A percentile compares a stretch with the other conserved stretches of the same genome.
These are phyloP conservation scores for Talaromyces trachyspermus DNA, from an alignment of 495 filamentous ascomycete genomes.

Conservation along the genomic window DNA sequence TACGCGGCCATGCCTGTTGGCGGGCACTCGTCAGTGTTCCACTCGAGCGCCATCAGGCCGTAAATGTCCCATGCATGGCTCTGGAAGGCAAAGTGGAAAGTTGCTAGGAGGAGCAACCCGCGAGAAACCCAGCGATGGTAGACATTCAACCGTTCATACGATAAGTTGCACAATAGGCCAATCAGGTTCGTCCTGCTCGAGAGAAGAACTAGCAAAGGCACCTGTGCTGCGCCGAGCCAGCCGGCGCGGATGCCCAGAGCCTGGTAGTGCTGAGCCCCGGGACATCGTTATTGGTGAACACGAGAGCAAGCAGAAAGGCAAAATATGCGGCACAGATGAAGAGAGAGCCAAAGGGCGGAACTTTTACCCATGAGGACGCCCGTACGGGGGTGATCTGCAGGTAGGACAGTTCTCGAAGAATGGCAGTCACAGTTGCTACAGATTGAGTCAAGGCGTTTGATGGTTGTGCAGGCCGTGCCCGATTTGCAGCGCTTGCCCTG, in stretches of 20 bases:
- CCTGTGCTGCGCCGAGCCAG: constrained; percentile 66
- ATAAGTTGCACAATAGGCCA: constrained; percentile 56
- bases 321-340: background rate
- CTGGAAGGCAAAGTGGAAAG: constrained; percentile 68
- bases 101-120: constrained; percentile 63
- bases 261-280: background rate
- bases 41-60: constrained; percentile 52
- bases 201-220: constrained; percentile 76
- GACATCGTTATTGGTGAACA: background rate
- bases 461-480: background rate
- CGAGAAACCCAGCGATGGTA: constrained; percentile 73
- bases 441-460: background rate
- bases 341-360: background rate
- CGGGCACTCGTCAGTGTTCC: constrained; percentile 55
- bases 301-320: background rate
- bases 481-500: background rate
- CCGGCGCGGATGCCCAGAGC: constrained; percentile 62
- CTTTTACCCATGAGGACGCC: background rate
- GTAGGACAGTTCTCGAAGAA: background rate
- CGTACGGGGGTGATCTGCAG: background rate
- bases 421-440: background rate
- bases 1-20: constrained; percentile 69
- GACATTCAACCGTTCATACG: constrained; percentile 74
- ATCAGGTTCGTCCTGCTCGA: constrained; percentile 68
- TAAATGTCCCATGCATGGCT: constrained; percentile 58